phyloP scores from a whole-genome alignment of 2,329 filamentous ascomycete genomes.

The Teratosphaeria viscida region DNA sequence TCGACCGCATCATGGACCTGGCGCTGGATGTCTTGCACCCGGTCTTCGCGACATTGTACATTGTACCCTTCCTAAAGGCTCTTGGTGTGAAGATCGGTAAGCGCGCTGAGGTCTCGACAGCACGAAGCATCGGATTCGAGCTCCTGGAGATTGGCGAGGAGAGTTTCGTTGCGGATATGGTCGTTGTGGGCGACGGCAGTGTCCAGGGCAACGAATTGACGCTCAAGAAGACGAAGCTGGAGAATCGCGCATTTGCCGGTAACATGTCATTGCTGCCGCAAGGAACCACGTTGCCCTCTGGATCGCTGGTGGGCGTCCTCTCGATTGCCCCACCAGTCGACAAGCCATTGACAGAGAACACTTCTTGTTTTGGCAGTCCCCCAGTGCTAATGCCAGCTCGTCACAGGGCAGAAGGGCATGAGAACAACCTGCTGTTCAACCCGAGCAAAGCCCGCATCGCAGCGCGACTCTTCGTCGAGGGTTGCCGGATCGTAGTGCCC shows the following conservation, averaged over 20 bases:
- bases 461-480: constrained; percentile 15
- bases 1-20: background rate
- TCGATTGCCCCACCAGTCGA: background rate
- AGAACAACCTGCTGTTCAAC: constrained; percentile 13
- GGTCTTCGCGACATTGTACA: background rate
- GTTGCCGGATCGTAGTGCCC: constrained; percentile 16
- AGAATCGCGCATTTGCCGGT: background rate
- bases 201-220: background rate
- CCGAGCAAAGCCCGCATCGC: constrained; percentile 11
- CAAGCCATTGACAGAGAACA: background rate
- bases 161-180: background rate
- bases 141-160: background rate
- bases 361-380: background rate
- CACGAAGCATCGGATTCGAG: background rate
- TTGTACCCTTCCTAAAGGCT: background rate
- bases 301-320: background rate
- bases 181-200: background rate
- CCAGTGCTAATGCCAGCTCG: constrained; percentile 17
- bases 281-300: background rate
- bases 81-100: background rate
- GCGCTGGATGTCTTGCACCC: background rate
- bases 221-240: background rate
- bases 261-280: background rate
- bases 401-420: constrained; percentile 13
- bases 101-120: background rate